Percentiles rank a stretch among this genome's conserved stretches.
phyloP scores from a whole-genome alignment of 2,329 filamentous ascomycete species.

The Trichoderma harzianum region DNA sequence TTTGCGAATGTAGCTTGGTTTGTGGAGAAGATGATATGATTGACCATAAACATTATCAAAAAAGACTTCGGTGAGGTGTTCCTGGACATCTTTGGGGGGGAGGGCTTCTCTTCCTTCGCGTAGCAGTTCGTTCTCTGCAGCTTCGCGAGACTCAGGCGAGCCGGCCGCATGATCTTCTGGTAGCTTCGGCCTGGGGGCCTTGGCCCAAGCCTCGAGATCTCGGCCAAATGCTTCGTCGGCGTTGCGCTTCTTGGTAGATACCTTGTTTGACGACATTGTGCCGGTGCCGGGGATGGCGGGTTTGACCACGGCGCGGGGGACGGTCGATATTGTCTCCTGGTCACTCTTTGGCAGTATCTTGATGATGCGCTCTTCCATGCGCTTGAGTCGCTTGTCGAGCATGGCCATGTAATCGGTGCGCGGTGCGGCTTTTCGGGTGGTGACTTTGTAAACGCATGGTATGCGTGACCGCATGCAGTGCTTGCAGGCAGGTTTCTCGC shows the following conservation, averaged over 20 bases:
- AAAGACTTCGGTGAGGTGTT: constrained; percentile 90
- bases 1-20: constrained; percentile 94
- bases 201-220: constrained; percentile 79
- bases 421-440: constrained; percentile 87
- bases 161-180: constrained; percentile 46
- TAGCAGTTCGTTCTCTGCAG: constrained; percentile 72
- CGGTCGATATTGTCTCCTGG: constrained; percentile 60
- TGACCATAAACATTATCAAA: constrained; percentile 96
- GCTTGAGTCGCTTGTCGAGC: constrained; percentile 90
- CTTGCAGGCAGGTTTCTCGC: constrained; percentile 96
- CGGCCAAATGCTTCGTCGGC: constrained; percentile 84
- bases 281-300: constrained; percentile 61
- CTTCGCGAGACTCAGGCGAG: constrained; percentile 57
- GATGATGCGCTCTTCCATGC: constrained; percentile 97
- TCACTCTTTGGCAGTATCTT: constrained; percentile 90
- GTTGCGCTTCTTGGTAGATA: constrained; percentile 70
- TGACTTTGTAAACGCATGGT: constrained; percentile 97
- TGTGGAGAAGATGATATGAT: constrained; percentile 90
- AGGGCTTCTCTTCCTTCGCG: constrained; percentile 79
- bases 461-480: constrained; percentile 90
- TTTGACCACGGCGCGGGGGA: constrained; percentile 80
- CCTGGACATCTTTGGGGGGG: constrained; percentile 82
- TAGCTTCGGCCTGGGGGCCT: constrained; percentile 50
- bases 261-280: constrained; percentile 37
- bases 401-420: constrained; percentile 99